Evolutionary conservation across 1,139 yeast species (phyloP).

Genomic region (Geotrichum aggregatum): DNA sequence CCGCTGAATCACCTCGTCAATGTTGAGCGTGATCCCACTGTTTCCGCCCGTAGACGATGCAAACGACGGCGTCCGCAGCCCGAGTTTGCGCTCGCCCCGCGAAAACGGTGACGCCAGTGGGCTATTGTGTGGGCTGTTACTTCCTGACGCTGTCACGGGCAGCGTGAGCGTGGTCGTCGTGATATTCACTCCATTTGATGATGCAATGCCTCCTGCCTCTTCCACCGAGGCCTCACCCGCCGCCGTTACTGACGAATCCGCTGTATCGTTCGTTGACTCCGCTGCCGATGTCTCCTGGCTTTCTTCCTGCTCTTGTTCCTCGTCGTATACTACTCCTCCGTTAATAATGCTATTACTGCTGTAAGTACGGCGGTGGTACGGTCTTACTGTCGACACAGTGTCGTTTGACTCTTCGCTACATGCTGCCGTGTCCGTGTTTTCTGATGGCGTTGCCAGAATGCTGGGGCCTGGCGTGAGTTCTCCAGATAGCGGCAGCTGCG

Average conservation of each 20-base stretch:
- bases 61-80: slow-evolving; percentile 12
- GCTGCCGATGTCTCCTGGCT: slow-evolving; percentile 2
- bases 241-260: not conserved
- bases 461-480: slow-evolving; percentile 22
- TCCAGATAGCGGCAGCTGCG: slow-evolving; percentile 1
- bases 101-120: slow-evolving; percentile 16
- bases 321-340: slow-evolving; percentile 18
- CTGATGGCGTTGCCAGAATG: slow-evolving; percentile 17
- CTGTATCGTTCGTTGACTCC: not conserved
- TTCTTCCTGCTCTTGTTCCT: not conserved
- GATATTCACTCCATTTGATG: no score
- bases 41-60: slow-evolving; percentile 13
- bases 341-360: slow-evolving; percentile 16
- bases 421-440: slow-evolving; percentile 3
- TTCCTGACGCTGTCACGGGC: not conserved
- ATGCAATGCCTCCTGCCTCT: no score
- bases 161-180: slow-evolving; percentile 5
- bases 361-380: slow-evolving; percentile 20
- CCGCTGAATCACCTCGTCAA: slow-evolving; percentile 86
- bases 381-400: not conserved
- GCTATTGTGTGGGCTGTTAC: slow-evolving; percentile 4
- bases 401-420: no score
- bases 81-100: slow-evolving; percentile 9
- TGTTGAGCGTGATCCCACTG: slow-evolving; percentile 48
- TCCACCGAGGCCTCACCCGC: not conserved